Base-by-base conservation (phyloP, 83 land plant species). In the Isoetes engelmannii region DNA sequence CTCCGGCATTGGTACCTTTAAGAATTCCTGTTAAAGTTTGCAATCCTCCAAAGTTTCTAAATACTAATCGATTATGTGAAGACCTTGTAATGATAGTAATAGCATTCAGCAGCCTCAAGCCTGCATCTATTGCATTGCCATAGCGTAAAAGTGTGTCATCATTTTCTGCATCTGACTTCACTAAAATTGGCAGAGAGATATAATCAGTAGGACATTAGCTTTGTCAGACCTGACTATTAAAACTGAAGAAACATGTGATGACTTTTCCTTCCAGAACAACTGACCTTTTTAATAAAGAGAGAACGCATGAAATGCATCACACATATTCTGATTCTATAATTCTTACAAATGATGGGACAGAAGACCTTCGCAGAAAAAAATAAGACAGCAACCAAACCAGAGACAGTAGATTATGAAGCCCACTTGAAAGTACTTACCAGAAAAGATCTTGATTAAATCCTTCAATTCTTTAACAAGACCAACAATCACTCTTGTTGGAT, bases 1-100 rank as follows among this genome's bases (percentile, higher is more conserved):
- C 37, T 28, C 37, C 2, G 54, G 15, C 54, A 51, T 51, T 51
- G 54, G 12, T 80, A 90, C 99, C 90, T 84, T 90, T 94, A 86
- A 95, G 80, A 43, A 95, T 48, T 44, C 84, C 86, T 54, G 85
- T 88, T 62, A 95, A 80, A 55, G 83, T 84, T 63, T 91, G 99
- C 44, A 95, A 75, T 6, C 97, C 97, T 54, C 86, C 91, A 84
- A 80, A 86, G 57, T 78, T 81, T 63, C 83, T 77, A 69, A 86
- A 91, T n/a, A 88, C 82, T 60, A 62, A 79, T 57, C 89, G 86
- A 72, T 95, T 95, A 72, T 88, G 87, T 47, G 80, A 41, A 60
- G 99, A 86, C 19, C 97, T 89, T 37, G 74, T 85, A 42, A 89
- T 53, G 68, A 95, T 87, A 18, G 67, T 69, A 67, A 91, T 62